These are phyloP conservation scores for Metarhizium sp. DNA, from an alignment of 2,329 filamentous ascomycete species.

Conservation along the genomic window DNA sequence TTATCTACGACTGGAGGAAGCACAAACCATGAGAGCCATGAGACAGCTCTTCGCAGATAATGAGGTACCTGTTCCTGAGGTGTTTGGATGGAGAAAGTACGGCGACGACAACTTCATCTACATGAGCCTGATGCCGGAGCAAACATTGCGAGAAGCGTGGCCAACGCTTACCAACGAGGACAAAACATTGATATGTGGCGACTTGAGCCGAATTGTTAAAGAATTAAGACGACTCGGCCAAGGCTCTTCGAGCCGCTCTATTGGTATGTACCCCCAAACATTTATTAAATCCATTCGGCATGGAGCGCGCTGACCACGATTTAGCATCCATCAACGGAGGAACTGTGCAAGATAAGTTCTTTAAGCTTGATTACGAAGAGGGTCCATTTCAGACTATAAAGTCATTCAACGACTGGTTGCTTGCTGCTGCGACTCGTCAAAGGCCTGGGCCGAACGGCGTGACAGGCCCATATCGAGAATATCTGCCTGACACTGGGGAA, in stretches of 20 bases:
- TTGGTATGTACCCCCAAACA: background rate
- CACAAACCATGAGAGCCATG: background rate
- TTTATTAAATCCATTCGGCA: too few relatives aligned
- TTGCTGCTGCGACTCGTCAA: conserved; percentile 12
- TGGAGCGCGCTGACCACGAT: conserved; percentile 4
- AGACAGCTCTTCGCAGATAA: background rate
- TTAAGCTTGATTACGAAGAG: conserved; percentile 11
- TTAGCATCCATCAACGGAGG: conserved; percentile 14
- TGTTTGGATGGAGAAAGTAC: background rate
- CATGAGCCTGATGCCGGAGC: conserved; percentile 12
- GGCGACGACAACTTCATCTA: conserved; percentile 10
- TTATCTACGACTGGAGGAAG: background rate
- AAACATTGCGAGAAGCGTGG: conserved; percentile 13
- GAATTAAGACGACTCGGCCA: background rate
- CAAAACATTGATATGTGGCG: conserved; percentile 9
- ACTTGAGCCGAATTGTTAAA: conserved; percentile 8
- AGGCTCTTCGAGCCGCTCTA: background rate
- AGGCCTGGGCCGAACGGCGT: conserved; percentile 5
- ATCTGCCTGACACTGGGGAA: conserved; percentile 10
- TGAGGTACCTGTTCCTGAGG: background rate
- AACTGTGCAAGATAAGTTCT: conserved; percentile 13
- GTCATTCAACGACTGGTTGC: conserved; percentile 13
- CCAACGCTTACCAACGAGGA: conserved; percentile 9
- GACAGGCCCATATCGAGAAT: background rate
- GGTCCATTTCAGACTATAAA: conserved; percentile 12